A percentile compares a stretch with the other conserved stretches of the same genome.
These are phyloP conservation scores for Jackrogersella multiformis DNA, from an alignment of 495 filamentous ascomycete genomes.

Conservation along the genomic window DNA sequence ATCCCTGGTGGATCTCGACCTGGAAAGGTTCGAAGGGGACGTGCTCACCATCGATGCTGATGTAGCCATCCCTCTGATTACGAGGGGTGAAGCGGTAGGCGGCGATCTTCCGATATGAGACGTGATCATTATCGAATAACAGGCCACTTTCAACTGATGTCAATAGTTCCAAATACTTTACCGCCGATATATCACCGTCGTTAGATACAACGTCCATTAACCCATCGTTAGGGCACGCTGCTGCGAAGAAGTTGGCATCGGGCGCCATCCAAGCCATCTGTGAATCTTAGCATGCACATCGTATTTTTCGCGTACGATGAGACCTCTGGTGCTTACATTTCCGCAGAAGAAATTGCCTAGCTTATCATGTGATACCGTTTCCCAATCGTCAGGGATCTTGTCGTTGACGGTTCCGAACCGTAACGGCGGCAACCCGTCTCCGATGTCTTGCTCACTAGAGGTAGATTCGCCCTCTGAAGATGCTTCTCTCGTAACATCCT, in stretches of 20 bases:
- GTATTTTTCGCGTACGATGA: background rate
- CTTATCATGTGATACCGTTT: slow-evolving; percentile 72
- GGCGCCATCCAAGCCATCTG: slow-evolving; percentile 91
- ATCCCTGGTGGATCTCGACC: slow-evolving; percentile 83
- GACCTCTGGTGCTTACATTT: slow-evolving; percentile 63
- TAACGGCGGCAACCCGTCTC: slow-evolving; percentile 72
- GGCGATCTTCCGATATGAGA: slow-evolving; percentile 80
- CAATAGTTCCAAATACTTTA: slow-evolving; percentile 71
- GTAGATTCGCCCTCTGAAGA: slow-evolving; percentile 24
- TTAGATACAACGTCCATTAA: slow-evolving; percentile 85
- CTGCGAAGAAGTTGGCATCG: slow-evolving; percentile 87
- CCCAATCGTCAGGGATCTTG: slow-evolving; percentile 78
- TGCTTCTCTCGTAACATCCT: slow-evolving; percentile 11
- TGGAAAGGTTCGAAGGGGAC: slow-evolving; percentile 89
- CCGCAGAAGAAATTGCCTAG: slow-evolving; percentile 94
- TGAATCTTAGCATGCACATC: background rate
- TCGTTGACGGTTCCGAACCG: slow-evolving; percentile 82
- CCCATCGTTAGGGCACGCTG: slow-evolving; percentile 84
- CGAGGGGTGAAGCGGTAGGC: slow-evolving; percentile 86
- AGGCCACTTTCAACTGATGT: slow-evolving; percentile 72
- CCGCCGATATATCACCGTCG: slow-evolving; percentile 74
- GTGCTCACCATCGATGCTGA: slow-evolving; percentile 93
- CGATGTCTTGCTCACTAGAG: slow-evolving; percentile 27
- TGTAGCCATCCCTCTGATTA: slow-evolving; percentile 74
- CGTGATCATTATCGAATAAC: slow-evolving; percentile 81